Conservation (phyloP, 1,139 yeast genomes). For the Geotrichum klebahnii region DNA sequence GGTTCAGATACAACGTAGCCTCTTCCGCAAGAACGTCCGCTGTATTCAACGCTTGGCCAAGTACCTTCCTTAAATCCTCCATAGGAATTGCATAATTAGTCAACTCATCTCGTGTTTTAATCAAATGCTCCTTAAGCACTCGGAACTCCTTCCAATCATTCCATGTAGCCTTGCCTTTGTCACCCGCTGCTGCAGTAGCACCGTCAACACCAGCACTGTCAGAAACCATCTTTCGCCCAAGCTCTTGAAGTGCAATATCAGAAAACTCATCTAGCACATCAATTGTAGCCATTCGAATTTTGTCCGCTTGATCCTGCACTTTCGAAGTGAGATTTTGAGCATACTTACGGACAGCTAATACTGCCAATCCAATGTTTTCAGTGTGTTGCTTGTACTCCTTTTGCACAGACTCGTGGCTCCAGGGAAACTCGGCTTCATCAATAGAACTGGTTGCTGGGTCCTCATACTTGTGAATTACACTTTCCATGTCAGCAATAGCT, state of each 20-base stretch:
- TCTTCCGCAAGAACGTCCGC: slow-evolving; percentile 60
- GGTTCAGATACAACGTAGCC: slow-evolving; percentile 63
- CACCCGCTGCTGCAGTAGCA: slow-evolving; percentile 42
- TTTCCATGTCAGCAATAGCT: slow-evolving; percentile 22
- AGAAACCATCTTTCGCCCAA: slow-evolving; percentile 36
- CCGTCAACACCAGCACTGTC: slow-evolving; percentile 26
- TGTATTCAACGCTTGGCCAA: slow-evolving; percentile 57
- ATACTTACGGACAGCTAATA: slow-evolving; percentile 34
- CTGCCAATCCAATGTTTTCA: slow-evolving; percentile 31
- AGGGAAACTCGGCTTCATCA: slow-evolving; percentile 22
- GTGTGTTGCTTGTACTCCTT: slow-evolving; percentile 31
- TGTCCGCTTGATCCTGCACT: slow-evolving; percentile 36
- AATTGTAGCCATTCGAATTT: slow-evolving; percentile 35
- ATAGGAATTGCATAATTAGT: slow-evolving; percentile 50
- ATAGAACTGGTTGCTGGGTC: slow-evolving; percentile 21
- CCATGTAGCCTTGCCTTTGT: slow-evolving; percentile 49
- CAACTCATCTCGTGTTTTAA: slow-evolving; percentile 54
- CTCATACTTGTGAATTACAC: slow-evolving; percentile 26
- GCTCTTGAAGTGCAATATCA: slow-evolving; percentile 38
- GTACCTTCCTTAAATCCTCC: slow-evolving; percentile 48
- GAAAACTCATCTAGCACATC: slow-evolving; percentile 43
- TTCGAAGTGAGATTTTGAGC: slow-evolving; percentile 35
- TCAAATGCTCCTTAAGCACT: slow-evolving; percentile 52
- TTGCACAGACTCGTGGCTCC: slow-evolving; percentile 29
- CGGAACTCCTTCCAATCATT: slow-evolving; percentile 65